Evolutionary conservation across 1,284 basidiomycete genomes (phyloP), one percentile per base, ranked within the genome.

Genomic region (Trichosporon sp.): DNA sequence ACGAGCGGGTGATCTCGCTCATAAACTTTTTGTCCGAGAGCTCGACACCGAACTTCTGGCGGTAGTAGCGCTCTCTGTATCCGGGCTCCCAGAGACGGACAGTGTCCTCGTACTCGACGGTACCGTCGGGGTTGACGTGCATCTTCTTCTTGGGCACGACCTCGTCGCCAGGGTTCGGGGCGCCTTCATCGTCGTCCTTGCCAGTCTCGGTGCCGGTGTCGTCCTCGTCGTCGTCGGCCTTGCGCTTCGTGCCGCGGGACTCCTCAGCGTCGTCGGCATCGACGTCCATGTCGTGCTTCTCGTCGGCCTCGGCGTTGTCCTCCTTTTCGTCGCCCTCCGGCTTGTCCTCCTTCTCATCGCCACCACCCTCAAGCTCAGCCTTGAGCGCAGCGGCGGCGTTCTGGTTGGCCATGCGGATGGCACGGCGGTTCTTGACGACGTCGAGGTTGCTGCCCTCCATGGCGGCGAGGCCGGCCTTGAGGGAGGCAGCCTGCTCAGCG

Each of bases 51-150:
- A 99, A 99, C 85, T 99, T 99, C 76, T 94, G 90, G 65, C 87
- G 86, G 78, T 99, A 99, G 83, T 99, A 99, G 42, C 97, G 88
- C 77, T 96, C 93, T 78, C 89, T 90, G 84, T 99, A 99, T 42
- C 95, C 95, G 1, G 93, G 89, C 81, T 98, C 95, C 90, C 92
- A 98, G 21, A 98, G 77, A 92, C 91, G 91, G 76, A 99, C 93
- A 27, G 89, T 91, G 81, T 99, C 96, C 75, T 91, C 91, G 81
- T 98, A 95, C 29, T 82, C 79, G 9, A 82, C 80, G 1, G 80
- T 82, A 2, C 80, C 93, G 78, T 95, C 92, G 12, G 91, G 76
- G 76, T 92, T 93, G 65, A 95, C 90, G 80, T 91, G 93, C 77
- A 91, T 84, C 74, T 82, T 83, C 73, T 81, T 81, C 74, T 80